Percentiles rank a stretch among this genome's conserved stretches.
Conservation (phyloP, 148 eudicot genomes). For the Dianthus caryophyllus region DNA sequence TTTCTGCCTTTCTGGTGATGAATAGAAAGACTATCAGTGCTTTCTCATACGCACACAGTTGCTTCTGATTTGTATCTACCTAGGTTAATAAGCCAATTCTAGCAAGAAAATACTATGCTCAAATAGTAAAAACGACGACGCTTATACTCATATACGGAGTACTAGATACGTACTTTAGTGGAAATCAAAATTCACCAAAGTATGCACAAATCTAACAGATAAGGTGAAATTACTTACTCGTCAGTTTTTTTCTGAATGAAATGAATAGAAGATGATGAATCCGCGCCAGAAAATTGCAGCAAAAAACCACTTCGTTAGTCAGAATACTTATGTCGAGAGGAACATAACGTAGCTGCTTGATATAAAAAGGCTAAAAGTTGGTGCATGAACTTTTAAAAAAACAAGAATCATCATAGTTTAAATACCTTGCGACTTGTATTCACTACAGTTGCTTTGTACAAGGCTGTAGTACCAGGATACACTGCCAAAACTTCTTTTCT, state of each 20-base stretch:
- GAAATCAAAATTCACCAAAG: constrained; percentile 7
- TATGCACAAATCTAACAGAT: background rate
- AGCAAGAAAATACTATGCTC: background rate
- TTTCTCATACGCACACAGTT: background rate
- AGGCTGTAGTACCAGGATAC: constrained; percentile 91
- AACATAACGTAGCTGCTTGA: background rate
- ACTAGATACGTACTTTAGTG: background rate
- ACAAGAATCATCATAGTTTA: background rate
- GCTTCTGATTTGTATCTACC: background rate
- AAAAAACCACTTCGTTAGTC: constrained; percentile 25
- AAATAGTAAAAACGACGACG: background rate
- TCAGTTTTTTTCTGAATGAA: constrained; percentile 74
- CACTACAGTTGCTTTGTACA: constrained; percentile 93
- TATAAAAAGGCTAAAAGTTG: background rate
- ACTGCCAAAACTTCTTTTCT: constrained; percentile 90
- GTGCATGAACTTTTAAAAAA: background rate
- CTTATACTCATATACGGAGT: background rate
- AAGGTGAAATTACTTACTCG: constrained; percentile 65
- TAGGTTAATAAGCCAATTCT: constrained; percentile 1
- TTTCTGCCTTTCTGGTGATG: background rate
- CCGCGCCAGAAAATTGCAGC: constrained; percentile 25
- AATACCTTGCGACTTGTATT: constrained; percentile 74
- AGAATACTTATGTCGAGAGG: background rate
- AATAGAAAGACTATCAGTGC: too few relatives aligned
- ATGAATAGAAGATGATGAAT: constrained; percentile 12